Base-by-base conservation (phyloP, 805 yeast species). In the Ogataea pilisensis region DNA sequence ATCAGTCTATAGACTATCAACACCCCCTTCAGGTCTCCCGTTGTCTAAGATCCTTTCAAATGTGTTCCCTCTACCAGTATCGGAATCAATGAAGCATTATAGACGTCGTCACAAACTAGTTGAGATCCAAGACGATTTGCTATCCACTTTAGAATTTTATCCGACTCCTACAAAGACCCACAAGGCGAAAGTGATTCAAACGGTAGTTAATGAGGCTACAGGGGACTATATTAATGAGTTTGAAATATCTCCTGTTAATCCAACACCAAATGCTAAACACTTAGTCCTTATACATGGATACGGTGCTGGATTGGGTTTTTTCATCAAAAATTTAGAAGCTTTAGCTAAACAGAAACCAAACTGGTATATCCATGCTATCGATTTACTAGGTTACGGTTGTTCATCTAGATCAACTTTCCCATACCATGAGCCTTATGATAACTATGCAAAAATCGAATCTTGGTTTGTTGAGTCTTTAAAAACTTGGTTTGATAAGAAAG, bases 291-390 rank as follows among this genome's bases (percentile, higher is more conserved):
- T 93, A 4, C 99, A 91, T 61, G 99, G 99, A 0, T 89, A 88
- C 57, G 96, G 95, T 2, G 95, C 98, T 0, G 86, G 95, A 1
- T 74, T 89, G 12, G 91, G 95, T 20, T 80, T 88, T 40, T 91
- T 79, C 52, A 75, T 82, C 54, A 76, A 82, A 46, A 91, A 86
- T 55, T 76, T 86, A 48, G 75, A 73, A 34, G 45, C 46, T 11
- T 24, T 58, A 17, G 56, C 65, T 0, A 31, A 41, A 12, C 22
- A 51, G 41, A 51, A 61, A 19, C 65, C 73, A 22, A 65, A 72
- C 31, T 85, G 93, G 85, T 74, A 82, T 41, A 69, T 90, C 34
- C 96, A 88, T 64, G 85, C 96, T 0, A 73, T 91, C 3, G 99
- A 91, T 57, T 64, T 90, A 41, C 73, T 88, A 2, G 99, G 99